Evolutionary conservation across 2,329 filamentous ascomycete species (phyloP).

Genomic region (Biscogniauxia marginata): DNA sequence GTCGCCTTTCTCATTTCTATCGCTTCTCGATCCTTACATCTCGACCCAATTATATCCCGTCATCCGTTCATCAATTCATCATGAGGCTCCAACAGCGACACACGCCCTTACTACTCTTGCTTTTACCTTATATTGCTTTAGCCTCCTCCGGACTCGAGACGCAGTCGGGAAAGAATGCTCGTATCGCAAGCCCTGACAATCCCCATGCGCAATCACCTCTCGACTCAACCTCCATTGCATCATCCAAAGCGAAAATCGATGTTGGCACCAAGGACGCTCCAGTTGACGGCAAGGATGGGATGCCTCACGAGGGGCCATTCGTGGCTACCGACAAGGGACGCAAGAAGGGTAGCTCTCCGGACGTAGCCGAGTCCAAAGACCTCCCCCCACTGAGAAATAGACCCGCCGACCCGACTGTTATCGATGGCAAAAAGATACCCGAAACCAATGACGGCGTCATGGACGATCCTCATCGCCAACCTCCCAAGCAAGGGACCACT

Average conservation of each 20-base stretch:
- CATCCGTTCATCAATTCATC: conserved; percentile 10
- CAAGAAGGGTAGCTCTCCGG: conserved; percentile 34
- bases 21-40: neutral
- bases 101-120: conserved; percentile 27
- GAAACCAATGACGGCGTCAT: conserved; percentile 79
- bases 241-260: conserved; percentile 39
- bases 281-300: conserved; percentile 89
- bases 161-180: conserved; percentile 17
- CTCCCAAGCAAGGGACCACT: conserved; percentile 80
- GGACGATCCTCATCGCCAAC: conserved; percentile 77
- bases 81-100: conserved; percentile 30
- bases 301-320: conserved; percentile 84
- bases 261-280: conserved; percentile 71
- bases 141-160: conserved; percentile 21
- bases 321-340: conserved; percentile 56
- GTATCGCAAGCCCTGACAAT: conserved; percentile 9
- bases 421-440: conserved; percentile 62
- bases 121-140: conserved; percentile 28
- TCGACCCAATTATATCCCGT: neutral
- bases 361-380: conserved; percentile 36
- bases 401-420: conserved; percentile 50
- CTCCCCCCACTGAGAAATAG: conserved; percentile 48
- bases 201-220: conserved; percentile 16
- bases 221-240: conserved; percentile 34
- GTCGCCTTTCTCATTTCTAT: neutral